Percentiles rank a stretch among this genome's conserved stretches.
phyloP scores from a whole-genome alignment of 768 basidiomycete species.

The Amyloporia xantha region DNA sequence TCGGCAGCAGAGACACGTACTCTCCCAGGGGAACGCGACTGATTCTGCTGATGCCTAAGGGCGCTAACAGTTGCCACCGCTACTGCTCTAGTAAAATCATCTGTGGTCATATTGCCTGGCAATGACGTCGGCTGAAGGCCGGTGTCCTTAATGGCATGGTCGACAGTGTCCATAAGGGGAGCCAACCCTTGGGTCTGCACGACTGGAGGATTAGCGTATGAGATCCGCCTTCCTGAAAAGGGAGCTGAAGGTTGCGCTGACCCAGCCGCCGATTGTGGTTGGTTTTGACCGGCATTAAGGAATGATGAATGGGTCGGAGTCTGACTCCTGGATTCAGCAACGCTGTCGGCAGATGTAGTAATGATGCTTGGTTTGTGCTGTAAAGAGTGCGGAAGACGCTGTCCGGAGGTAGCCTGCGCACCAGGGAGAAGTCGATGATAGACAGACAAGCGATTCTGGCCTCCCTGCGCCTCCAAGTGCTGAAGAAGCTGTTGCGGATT shows the following conservation, averaged over 20 bases:
- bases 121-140: constrained; percentile 43
- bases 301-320: constrained; percentile 22
- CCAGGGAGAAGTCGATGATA: constrained; percentile 52
- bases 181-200: constrained; percentile 35
- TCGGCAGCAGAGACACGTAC: constrained; percentile 33
- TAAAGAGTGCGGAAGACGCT: constrained; percentile 22
- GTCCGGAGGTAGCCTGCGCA: neutral
- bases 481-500: constrained; percentile 85
- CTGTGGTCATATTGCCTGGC: constrained; percentile 64
- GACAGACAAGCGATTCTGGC: constrained; percentile 46
- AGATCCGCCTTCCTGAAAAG: constrained; percentile 31
- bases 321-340: constrained; percentile 31
- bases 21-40: constrained; percentile 41
- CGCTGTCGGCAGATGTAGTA: constrained; percentile 25
- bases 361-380: constrained; percentile 43
- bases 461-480: constrained; percentile 42
- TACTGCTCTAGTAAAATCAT: constrained; percentile 90
- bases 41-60: constrained; percentile 71
- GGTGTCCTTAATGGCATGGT: constrained; percentile 64
- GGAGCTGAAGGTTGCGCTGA: constrained; percentile 18
- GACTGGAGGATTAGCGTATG: constrained; percentile 39
- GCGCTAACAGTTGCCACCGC: constrained; percentile 93
- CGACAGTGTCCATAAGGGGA: constrained; percentile 74
- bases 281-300: constrained; percentile 1
- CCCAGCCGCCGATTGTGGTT: constrained; percentile 19